These are phyloP conservation scores for Cyberlindnera euphorbiae DNA, from an alignment of 805 yeast species.

Conservation along the genomic window DNA sequence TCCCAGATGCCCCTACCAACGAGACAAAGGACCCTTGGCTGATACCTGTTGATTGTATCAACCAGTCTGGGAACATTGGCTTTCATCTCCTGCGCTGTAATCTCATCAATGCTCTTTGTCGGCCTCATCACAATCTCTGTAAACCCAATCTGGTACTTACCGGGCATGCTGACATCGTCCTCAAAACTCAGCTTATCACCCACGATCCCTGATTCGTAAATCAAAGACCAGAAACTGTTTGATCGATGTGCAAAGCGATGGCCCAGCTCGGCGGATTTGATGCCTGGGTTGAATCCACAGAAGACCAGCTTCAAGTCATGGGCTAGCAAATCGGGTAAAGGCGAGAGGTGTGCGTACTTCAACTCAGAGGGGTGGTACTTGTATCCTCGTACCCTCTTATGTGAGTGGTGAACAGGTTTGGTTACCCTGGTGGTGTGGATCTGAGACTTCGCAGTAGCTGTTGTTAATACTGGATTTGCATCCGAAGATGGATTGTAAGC, in stretches of 20 bases:
- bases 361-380: slow-evolving; percentile 15
- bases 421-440: too few relatives aligned
- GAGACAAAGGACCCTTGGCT: slow-evolving; percentile 46
- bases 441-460: too few relatives aligned
- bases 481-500: too few relatives aligned
- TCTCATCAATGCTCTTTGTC: slow-evolving; percentile 53
- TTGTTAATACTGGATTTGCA: too few relatives aligned
- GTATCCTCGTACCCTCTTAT: slow-evolving; percentile 2
- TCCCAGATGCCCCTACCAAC: slow-evolving; percentile 81
- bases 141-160: slow-evolving; percentile 52
- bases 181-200: slow-evolving; percentile 22
- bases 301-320: slow-evolving; percentile 41
- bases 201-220: slow-evolving; percentile 48
- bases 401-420: background rate
- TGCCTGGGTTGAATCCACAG: slow-evolving; percentile 72
- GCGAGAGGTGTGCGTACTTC: slow-evolving; percentile 15
- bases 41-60: slow-evolving; percentile 33
- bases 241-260: slow-evolving; percentile 72
- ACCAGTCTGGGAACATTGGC: slow-evolving; percentile 50
- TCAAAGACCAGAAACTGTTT: slow-evolving; percentile 63
- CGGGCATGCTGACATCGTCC: slow-evolving; percentile 36
- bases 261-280: slow-evolving; percentile 52
- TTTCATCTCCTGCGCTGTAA: slow-evolving; percentile 46
- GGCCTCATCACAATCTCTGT: slow-evolving; percentile 67
- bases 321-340: slow-evolving; percentile 22